Percentiles rank a stretch among this genome's conserved stretches.
Evolutionary conservation across 2,329 filamentous ascomycete species (phyloP).

Genomic region (Aspergillus ustus): DNA sequence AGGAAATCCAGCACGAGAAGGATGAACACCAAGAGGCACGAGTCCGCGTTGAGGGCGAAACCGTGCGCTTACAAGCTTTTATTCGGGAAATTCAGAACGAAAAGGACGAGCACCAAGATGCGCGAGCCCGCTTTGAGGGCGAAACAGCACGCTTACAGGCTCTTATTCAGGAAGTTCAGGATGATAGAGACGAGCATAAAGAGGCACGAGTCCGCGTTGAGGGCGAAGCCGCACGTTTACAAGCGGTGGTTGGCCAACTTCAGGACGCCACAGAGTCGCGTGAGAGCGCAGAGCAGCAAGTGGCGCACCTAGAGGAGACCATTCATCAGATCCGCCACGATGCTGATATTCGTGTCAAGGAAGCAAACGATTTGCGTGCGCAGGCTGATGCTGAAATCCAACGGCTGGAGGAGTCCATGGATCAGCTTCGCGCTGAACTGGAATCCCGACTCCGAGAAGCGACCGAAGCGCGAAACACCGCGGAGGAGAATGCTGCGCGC

Average conservation of each 20-base stretch:
- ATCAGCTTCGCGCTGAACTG: slow-evolving; percentile 38
- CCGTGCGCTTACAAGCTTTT: slow-evolving; percentile 48
- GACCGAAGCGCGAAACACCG: slow-evolving; percentile 32
- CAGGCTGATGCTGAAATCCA: slow-evolving; percentile 28
- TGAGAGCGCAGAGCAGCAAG: slow-evolving; percentile 33
- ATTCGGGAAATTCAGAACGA: slow-evolving; percentile 50
- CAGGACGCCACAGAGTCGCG: slow-evolving; percentile 34
- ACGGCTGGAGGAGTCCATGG: slow-evolving; percentile 31
- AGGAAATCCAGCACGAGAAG: slow-evolving; percentile 44
- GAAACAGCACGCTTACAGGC: slow-evolving; percentile 40
- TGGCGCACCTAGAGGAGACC: slow-evolving; percentile 33
- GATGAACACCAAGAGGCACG: slow-evolving; percentile 31
- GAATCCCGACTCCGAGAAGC: slow-evolving; percentile 37
- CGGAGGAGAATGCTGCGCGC: slow-evolving; percentile 44
- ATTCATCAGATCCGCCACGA: slow-evolving; percentile 30
- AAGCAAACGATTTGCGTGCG: slow-evolving; percentile 26
- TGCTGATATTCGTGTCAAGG: slow-evolving; percentile 26
- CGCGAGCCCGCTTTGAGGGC: slow-evolving; percentile 31
- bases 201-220: slow-evolving; percentile 29
- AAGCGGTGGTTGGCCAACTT: slow-evolving; percentile 37
- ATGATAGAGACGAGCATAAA: slow-evolving; percentile 25
- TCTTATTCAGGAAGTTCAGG: slow-evolving; percentile 48
- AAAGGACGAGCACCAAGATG: slow-evolving; percentile 34
- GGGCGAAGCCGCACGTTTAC: slow-evolving; percentile 33
- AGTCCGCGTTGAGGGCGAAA: slow-evolving; percentile 33